phyloP scores from a whole-genome alignment of 169 alveolate genomes.

The Eimeria tenella region DNA sequence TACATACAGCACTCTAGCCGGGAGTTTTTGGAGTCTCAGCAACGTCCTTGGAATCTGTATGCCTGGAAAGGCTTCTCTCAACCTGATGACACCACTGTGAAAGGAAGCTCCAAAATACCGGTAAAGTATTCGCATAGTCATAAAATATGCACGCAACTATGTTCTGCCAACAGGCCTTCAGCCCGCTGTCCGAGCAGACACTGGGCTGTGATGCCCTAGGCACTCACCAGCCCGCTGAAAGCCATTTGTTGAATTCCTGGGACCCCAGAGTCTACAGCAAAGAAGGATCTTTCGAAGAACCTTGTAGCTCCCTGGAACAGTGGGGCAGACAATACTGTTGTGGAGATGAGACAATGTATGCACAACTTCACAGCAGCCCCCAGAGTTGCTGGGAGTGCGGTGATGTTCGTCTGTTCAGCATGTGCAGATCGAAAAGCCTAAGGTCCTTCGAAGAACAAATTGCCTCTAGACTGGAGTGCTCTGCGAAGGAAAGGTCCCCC shows the following conservation, averaged over 20 bases:
- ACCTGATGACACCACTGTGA: background rate
- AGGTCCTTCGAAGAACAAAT: constrained; percentile 20
- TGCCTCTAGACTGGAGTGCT: background rate
- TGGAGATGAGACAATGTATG: background rate
- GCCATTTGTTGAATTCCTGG: background rate
- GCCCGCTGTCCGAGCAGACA: background rate
- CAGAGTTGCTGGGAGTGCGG: background rate
- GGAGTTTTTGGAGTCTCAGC: no score
- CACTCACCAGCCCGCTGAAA: background rate
- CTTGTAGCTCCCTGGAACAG: background rate
- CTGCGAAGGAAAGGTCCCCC: background rate
- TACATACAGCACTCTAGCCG: no score
- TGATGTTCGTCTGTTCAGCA: background rate
- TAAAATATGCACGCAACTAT: no score
- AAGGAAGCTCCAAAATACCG: background rate
- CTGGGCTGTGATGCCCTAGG: background rate
- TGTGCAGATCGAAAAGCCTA: background rate
- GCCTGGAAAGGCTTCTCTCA: no score
- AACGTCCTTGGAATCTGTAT: no score
- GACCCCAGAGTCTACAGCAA: background rate
- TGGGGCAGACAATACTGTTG: background rate
- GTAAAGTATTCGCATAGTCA: background rate
- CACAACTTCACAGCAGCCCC: background rate
- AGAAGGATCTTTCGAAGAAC: no score
- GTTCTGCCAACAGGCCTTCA: no score